Percentiles rank a stretch among this genome's conserved stretches.
Evolutionary conservation across 345 rosid genomes (phyloP).

Genomic region (Durio zibethinus): DNA sequence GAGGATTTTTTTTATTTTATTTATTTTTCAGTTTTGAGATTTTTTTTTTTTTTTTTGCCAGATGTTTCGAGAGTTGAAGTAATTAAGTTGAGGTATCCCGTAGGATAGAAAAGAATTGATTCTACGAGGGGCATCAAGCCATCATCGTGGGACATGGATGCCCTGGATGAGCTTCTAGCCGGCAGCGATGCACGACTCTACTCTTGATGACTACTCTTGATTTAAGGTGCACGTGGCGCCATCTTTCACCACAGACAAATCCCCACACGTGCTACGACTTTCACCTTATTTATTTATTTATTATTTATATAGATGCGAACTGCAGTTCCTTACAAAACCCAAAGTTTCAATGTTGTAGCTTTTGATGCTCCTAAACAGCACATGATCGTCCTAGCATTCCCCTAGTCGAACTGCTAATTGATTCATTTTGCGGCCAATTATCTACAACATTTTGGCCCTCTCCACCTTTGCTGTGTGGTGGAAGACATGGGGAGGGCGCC

Average conservation of each 20-base stretch:
- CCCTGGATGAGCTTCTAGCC: constrained; percentile 4
- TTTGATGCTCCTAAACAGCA: neutral
- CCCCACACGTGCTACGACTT: neutral
- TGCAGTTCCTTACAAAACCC: neutral
- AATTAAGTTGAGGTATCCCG: too few species aligned
- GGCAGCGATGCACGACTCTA: constrained; percentile 8
- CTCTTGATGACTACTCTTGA: too few species aligned
- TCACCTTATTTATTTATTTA: neutral
- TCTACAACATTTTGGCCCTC: constrained; percentile 1
- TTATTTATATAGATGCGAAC: neutral
- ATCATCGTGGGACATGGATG: constrained; percentile 15
- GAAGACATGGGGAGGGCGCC: constrained; percentile 67
- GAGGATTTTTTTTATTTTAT: too few species aligned
- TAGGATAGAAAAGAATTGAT: too few species aligned
- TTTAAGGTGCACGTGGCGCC: neutral
- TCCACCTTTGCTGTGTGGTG: neutral
- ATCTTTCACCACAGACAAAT: constrained; percentile 6
- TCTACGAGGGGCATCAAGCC: constrained; percentile 10
- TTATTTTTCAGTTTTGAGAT: too few species aligned
- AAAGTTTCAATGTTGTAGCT: neutral
- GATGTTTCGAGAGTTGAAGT: too few species aligned
- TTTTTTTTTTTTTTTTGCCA: too few species aligned
- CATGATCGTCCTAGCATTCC: neutral
- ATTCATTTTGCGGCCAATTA: neutral
- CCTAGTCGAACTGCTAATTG: neutral